Evolutionary conservation across 306 rosid species (phyloP).

Genomic region (Dryas drummondii): DNA sequence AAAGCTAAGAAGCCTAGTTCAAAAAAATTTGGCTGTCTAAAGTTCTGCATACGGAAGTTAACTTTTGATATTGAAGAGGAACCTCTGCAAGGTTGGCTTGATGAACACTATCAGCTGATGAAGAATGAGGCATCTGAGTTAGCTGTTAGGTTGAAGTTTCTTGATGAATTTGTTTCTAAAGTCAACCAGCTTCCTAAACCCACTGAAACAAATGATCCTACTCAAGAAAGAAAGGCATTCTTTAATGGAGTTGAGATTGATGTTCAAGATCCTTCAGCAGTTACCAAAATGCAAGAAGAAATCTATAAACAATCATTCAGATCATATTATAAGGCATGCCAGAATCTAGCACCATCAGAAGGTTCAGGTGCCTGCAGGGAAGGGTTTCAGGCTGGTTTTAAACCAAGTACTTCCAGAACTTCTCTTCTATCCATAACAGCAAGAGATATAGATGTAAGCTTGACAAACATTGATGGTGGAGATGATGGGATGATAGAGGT

Average conservation of each 20-base stretch:
- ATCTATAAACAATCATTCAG: slow-evolving; percentile 72
- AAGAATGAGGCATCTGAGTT: slow-evolving; percentile 90
- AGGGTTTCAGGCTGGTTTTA: slow-evolving; percentile 93
- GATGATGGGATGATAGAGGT: slow-evolving; percentile 87
- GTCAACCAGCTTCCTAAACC: slow-evolving; percentile 52
- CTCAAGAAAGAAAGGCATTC: slow-evolving; percentile 54
- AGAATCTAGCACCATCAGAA: slow-evolving; percentile 62
- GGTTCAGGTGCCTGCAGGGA: slow-evolving; percentile 85
- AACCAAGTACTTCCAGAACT: slow-evolving; percentile 71
- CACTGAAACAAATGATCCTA: slow-evolving; percentile 50
- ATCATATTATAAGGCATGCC: slow-evolving; percentile 87
- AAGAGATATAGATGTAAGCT: slow-evolving; percentile 66
- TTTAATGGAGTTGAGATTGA: slow-evolving; percentile 70
- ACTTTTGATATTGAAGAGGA: slow-evolving; percentile 96
- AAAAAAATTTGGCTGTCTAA: slow-evolving; percentile 75
- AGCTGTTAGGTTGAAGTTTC: slow-evolving; percentile 79
- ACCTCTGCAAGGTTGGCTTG: slow-evolving; percentile 98
- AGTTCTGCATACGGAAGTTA: slow-evolving; percentile 76
- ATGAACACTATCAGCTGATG: slow-evolving; percentile 87
- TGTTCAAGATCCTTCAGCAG: slow-evolving; percentile 56
- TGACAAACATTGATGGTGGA: slow-evolving; percentile 88
- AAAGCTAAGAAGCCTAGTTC: slow-evolving; percentile 69
- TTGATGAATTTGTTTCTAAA: slow-evolving; percentile 68
- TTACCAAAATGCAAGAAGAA: slow-evolving; percentile 61
- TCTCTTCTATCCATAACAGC: slow-evolving; percentile 85